Percentiles rank a stretch among this genome's conserved stretches.
Conservation (phyloP, 306 rosid genomes). For the Trifolium subterraneum region DNA sequence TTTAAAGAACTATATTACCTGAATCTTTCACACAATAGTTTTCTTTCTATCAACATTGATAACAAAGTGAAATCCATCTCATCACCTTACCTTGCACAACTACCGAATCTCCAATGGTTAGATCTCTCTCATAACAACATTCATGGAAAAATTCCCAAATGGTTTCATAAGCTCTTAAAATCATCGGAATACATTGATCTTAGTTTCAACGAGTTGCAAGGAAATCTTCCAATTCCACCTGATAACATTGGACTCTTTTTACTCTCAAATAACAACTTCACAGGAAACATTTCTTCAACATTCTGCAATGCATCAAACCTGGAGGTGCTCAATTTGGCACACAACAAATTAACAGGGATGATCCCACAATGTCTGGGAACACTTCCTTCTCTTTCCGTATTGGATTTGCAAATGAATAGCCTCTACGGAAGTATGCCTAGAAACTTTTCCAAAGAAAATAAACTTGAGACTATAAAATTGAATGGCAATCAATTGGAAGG, state of each 20-base stretch:
- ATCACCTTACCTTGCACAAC: constrained; percentile 5
- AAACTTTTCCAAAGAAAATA: neutral
- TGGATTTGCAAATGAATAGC: constrained; percentile 42
- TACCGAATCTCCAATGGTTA: rapidly evolving
- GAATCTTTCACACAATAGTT: neutral
- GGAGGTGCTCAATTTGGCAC: neutral
- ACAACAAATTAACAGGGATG: constrained; percentile 6
- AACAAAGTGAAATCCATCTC: neutral
- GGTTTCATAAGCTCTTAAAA: constrained; percentile 11
- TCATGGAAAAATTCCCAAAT: constrained; percentile 30
- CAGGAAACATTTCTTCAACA: constrained; percentile 11
- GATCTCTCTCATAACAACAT: constrained; percentile 44
- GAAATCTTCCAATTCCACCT: neutral
- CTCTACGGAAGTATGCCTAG: constrained; percentile 40
- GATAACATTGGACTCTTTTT: neutral
- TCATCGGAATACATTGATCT: neutral
- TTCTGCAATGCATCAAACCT: constrained; percentile 28
- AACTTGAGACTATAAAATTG: constrained; percentile 29
- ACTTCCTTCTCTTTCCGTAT: neutral
- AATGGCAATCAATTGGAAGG: constrained; percentile 33
- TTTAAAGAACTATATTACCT: neutral
- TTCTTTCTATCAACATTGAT: neutral
- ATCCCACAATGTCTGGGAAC: constrained; percentile 40
- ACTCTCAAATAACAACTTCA: constrained; percentile 40
- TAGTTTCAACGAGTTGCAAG: constrained; percentile 11